A percentile compares a stretch with the other conserved stretches of the same genome.
These are phyloP conservation scores for Blepharisma japonicum DNA, from an alignment of 73 alveolate genomes.

Conservation along the genomic window DNA sequence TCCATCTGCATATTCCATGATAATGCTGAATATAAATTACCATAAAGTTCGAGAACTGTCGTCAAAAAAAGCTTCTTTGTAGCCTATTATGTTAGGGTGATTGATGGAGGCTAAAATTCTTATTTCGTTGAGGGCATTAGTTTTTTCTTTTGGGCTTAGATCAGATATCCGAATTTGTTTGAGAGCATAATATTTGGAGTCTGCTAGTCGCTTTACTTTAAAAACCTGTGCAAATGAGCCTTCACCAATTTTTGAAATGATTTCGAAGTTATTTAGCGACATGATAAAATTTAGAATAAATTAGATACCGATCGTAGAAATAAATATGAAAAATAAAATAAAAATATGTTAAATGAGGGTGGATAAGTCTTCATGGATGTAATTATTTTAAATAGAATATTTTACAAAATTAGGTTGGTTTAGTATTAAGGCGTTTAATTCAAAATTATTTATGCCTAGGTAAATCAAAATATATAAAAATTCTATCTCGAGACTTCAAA, in stretches of 20 bases:
- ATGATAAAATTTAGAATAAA: too few relatives aligned
- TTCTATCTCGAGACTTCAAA: too few relatives aligned
- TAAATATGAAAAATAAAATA: too few relatives aligned
- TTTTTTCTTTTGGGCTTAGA: slow-evolving; percentile 70
- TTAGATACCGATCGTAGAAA: too few relatives aligned
- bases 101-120: slow-evolving; percentile 76
- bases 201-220: slow-evolving; percentile 65
- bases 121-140: slow-evolving; percentile 74
- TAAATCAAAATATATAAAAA: too few relatives aligned
- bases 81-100: slow-evolving; percentile 60
- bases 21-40: slow-evolving; percentile 57
- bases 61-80: slow-evolving; percentile 82
- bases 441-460: too few relatives aligned
- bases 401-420: too few relatives aligned
- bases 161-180: slow-evolving; percentile 71
- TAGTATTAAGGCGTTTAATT: too few relatives aligned
- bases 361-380: too few relatives aligned
- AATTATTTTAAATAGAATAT: too few relatives aligned
- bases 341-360: too few relatives aligned
- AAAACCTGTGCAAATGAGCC: slow-evolving; percentile 78
- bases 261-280: neutral
- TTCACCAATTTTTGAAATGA: slow-evolving; percentile 57
- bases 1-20: slow-evolving; percentile 83
- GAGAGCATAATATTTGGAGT: slow-evolving; percentile 69
- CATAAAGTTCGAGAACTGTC: slow-evolving; percentile 21